Evolutionary conservation across 1,284 basidiomycete genomes (phyloP).

Genomic region (Ustilago cynodontis): DNA sequence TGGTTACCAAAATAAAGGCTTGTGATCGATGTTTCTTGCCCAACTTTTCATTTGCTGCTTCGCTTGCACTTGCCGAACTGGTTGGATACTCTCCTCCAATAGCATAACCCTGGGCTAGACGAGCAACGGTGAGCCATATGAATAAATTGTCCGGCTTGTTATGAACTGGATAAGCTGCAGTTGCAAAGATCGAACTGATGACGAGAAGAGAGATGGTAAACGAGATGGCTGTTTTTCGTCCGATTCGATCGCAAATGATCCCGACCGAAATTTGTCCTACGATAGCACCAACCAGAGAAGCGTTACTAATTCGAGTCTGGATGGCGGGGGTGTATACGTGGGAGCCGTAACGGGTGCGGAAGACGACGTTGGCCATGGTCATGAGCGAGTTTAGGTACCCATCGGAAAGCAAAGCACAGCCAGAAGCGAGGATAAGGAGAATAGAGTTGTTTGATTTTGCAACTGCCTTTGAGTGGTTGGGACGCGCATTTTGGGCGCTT

Average conservation of each 20-base stretch:
- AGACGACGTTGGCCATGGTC: slow-evolving; percentile 62
- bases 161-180: slow-evolving; percentile 78
- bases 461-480: no score
- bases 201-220: slow-evolving; percentile 79
- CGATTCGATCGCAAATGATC: slow-evolving; percentile 78
- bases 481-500: no score
- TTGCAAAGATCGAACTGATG: slow-evolving; percentile 79
- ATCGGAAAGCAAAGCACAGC: slow-evolving; percentile 75
- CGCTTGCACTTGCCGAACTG: slow-evolving; percentile 76
- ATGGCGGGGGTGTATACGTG: slow-evolving; percentile 76
- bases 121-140: slow-evolving; percentile 81
- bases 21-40: slow-evolving; percentile 77
- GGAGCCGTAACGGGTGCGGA: slow-evolving; percentile 58
- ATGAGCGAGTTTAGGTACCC: slow-evolving; percentile 76
- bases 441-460: slow-evolving; percentile 26
- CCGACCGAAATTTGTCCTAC: slow-evolving; percentile 79
- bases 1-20: slow-evolving; percentile 82
- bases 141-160: slow-evolving; percentile 76
- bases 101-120: slow-evolving; percentile 74
- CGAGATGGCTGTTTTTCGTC: slow-evolving; percentile 67
- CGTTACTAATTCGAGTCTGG: slow-evolving; percentile 80
- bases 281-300: slow-evolving; percentile 79
- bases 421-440: slow-evolving; percentile 31
- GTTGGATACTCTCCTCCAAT: slow-evolving; percentile 73
- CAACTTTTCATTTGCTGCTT: slow-evolving; percentile 79